phyloP scores from a whole-genome alignment of 2,329 filamentous ascomycete species.

The Drechslerella coelobrocha region DNA sequence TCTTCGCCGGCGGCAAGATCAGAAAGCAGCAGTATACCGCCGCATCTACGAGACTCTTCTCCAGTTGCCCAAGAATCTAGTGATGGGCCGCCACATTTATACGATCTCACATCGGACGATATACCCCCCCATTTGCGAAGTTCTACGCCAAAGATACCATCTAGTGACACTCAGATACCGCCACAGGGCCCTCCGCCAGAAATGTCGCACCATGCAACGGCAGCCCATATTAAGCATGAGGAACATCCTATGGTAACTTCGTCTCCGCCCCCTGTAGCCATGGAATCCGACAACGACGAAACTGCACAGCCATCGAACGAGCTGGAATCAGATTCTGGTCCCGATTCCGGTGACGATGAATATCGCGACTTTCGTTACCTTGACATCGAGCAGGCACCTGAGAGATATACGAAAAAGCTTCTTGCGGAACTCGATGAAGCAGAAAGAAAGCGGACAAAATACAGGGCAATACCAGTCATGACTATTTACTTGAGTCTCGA shows the following conservation, averaged over 20 bases:
- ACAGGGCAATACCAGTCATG: constrained; percentile 39
- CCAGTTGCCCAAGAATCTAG: not conserved
- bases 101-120: constrained; percentile 12
- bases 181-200: no score
- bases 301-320: not conserved
- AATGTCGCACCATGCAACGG: not conserved
- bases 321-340: not conserved
- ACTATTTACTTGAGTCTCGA: constrained; percentile 42
- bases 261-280: constrained; percentile 4
- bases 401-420: constrained; percentile 34
- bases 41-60: not conserved
- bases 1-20: not conserved
- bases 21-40: constrained; percentile 2
- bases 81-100: not conserved
- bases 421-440: constrained; percentile 41
- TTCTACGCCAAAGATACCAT: constrained; percentile 18
- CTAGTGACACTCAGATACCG: not conserved
- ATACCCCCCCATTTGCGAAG: constrained; percentile 28
- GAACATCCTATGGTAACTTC: constrained; percentile 8
- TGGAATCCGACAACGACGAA: constrained; percentile 16
- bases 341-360: constrained; percentile 28
- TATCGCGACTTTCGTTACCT: constrained; percentile 35
- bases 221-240: not conserved
- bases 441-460: constrained; percentile 42
- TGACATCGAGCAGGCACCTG: constrained; percentile 33